Evolutionary conservation across 2,329 filamentous ascomycete genomes (phyloP).

Genomic region (Onygena corvina): DNA sequence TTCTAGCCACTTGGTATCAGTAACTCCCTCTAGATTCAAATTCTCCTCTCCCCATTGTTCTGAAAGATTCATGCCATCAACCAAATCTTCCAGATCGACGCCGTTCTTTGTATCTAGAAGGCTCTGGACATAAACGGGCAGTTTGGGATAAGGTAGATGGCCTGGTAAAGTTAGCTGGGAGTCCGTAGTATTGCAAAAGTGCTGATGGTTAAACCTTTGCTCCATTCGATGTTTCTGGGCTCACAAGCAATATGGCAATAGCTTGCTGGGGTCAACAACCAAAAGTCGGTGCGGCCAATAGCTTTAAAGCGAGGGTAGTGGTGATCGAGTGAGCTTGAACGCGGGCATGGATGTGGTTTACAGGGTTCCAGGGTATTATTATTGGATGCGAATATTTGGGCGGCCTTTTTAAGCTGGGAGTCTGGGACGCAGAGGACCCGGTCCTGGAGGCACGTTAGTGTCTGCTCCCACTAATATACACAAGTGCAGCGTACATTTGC

Average conservation of each 20-base stretch:
- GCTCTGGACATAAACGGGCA: conserved; percentile 17
- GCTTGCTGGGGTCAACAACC: conserved; percentile 14
- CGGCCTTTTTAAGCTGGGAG: neutral
- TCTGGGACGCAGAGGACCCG: neutral
- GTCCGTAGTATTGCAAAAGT: neutral
- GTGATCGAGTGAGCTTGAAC: neutral
- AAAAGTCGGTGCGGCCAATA: conserved; percentile 14
- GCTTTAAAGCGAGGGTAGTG: neutral
- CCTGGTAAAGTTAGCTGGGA: conserved; percentile 15
- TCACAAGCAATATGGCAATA: conserved; percentile 13
- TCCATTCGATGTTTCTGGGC: conserved; percentile 15
- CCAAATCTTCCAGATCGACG: conserved; percentile 16
- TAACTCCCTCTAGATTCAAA: conserved; percentile 15
- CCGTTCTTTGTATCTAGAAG: conserved; percentile 16
- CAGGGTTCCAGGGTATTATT: neutral
- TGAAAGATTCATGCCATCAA: conserved; percentile 19
- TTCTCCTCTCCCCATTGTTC: conserved; percentile 17
- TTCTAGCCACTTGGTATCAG: conserved; percentile 14
- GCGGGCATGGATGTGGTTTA: neutral
- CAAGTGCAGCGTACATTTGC: conserved; percentile 9
- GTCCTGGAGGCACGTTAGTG: neutral
- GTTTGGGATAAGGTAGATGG: conserved; percentile 16
- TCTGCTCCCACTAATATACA: conserved; percentile 2
- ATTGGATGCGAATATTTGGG: neutral
- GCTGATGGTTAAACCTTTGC: conserved; percentile 9